Evolutionary conservation across 2,329 filamentous ascomycete species (phyloP).

Genomic region (Aspergillus udagawae): DNA sequence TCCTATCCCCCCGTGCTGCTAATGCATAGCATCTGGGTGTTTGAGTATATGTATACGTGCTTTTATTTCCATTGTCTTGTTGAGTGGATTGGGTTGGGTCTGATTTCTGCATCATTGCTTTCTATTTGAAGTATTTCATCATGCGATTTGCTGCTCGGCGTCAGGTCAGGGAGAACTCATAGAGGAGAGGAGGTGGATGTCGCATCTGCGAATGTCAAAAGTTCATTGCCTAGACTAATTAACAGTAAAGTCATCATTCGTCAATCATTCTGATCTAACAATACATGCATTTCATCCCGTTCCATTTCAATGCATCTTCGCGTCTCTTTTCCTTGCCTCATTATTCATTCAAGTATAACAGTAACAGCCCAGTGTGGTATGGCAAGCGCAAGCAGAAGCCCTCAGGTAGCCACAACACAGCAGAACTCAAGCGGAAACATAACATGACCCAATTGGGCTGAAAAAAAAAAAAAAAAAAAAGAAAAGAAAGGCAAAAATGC

Average conservation of each 20-base stretch:
- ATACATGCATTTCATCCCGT: background rate
- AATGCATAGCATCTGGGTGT: background rate
- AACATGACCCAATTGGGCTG: background rate
- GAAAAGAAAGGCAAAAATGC: background rate
- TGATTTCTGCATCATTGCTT: background rate
- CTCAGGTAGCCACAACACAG: background rate
- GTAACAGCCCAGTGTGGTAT: background rate
- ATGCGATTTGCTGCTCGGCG: background rate
- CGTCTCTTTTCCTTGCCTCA: background rate
- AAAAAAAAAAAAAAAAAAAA: background rate
- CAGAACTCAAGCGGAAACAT: background rate
- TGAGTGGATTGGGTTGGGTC: background rate
- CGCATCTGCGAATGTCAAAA: background rate
- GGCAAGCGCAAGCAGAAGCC: background rate
- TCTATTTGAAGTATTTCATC: background rate
- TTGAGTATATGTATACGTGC: background rate
- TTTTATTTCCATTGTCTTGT: background rate
- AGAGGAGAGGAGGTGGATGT: background rate
- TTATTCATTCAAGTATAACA: background rate
- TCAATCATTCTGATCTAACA: constrained; percentile 4
- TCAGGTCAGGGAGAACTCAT: background rate
- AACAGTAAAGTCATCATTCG: constrained; percentile 7
- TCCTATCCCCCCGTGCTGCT: background rate
- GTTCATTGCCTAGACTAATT: background rate
- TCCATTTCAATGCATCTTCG: background rate